A percentile compares a stretch with the other conserved stretches of the same genome.
These are phyloP conservation scores for Heimioporus sp. DNA, from an alignment of 768 basidiomycete genomes.

Conservation along the genomic window DNA sequence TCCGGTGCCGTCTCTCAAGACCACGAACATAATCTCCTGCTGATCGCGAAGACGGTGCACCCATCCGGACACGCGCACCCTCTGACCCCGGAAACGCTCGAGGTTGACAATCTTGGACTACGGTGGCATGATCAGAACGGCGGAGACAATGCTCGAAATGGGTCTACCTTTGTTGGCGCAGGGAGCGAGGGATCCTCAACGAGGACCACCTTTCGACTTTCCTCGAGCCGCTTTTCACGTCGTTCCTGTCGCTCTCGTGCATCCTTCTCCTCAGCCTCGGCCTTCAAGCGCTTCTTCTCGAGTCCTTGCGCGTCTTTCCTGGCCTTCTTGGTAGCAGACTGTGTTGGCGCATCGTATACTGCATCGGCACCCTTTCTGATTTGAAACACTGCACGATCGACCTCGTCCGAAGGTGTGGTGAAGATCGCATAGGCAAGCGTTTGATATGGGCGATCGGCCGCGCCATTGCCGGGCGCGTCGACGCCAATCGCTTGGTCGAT, in stretches of 20 bases:
- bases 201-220: conserved; percentile 84
- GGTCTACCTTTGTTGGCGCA: conserved; percentile 59
- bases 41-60: conserved; percentile 92
- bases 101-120: conserved; percentile 72
- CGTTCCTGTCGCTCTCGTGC: conserved; percentile 66
- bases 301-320: conserved; percentile 85
- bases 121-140: conserved; percentile 6
- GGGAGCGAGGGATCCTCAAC: conserved; percentile 71
- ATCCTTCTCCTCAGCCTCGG: conserved; percentile 66
- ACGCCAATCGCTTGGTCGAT: conserved; percentile 80
- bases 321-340: conserved; percentile 88
- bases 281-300: conserved; percentile 87
- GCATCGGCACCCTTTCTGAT: conserved; percentile 64
- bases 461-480: conserved; percentile 73
- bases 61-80: conserved; percentile 92
- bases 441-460: conserved; percentile 74
- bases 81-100: conserved; percentile 57
- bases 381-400: conserved; percentile 45
- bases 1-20: conserved; percentile 93
- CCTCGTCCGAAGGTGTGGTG: conserved; percentile 38
- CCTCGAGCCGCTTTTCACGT: conserved; percentile 75
- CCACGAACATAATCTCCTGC: conserved; percentile 90
- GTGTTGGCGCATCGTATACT: conserved; percentile 77
- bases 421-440: conserved; percentile 80
- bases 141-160: not conserved